Evolutionary conservation across 306 rosid species (phyloP).

Genomic region (Chamaecrista fasciculata): DNA sequence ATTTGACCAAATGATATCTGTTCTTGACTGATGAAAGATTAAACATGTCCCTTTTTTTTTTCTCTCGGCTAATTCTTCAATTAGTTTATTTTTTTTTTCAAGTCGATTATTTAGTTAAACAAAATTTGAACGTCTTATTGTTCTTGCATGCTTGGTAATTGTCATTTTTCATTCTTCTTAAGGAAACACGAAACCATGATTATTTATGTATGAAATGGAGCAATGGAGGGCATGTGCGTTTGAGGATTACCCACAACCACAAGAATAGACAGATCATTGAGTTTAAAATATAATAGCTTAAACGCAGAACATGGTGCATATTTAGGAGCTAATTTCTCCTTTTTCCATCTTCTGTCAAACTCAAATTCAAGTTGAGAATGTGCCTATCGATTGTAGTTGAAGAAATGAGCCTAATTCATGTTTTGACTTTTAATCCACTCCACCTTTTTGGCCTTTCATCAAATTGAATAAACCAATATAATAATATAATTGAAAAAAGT

Average conservation of each 20-base stretch:
- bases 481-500: too few relatives aligned
- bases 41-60: too few relatives aligned
- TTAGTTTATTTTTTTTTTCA: too few relatives aligned
- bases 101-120: background rate
- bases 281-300: background rate
- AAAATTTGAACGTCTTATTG: background rate
- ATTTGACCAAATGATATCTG: slow-evolving; percentile 36
- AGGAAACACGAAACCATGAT: background rate
- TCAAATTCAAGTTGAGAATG: background rate
- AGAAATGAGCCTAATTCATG: slow-evolving; percentile 21
- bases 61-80: too few relatives aligned
- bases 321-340: background rate
- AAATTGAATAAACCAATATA: too few relatives aligned
- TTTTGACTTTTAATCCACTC: slow-evolving; percentile 18
- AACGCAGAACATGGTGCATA: background rate
- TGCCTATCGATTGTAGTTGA: slow-evolving; percentile 3
- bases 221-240: slow-evolving; percentile 20
- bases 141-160: background rate
- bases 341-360: background rate
- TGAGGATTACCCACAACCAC: slow-evolving; percentile 5
- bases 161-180: background rate
- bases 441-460: background rate
- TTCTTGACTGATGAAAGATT: slow-evolving; percentile 27
- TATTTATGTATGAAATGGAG: background rate
- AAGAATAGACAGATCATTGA: slow-evolving; percentile 1